Conservation (phyloP, 2,329 filamentous ascomycete species). For the Ophiocordyceps camponoti-leonardi region DNA sequence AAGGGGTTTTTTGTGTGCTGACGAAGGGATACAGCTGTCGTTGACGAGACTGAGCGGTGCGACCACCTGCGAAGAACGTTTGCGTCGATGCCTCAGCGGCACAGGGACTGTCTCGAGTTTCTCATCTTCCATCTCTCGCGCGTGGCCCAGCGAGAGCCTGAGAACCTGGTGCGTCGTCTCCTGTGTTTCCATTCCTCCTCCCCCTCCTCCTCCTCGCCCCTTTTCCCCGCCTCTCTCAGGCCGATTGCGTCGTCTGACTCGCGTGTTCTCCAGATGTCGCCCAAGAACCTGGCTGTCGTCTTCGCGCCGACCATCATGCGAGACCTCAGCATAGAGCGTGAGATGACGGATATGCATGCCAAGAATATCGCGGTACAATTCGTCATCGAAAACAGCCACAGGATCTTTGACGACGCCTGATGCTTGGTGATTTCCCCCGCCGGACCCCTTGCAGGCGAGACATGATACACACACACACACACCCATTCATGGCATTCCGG, state of each 20-base stretch:
- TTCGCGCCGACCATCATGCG: constrained; percentile 97
- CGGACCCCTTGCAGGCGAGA: too few species aligned
- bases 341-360: constrained; percentile 89
- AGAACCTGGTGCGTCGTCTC: constrained; percentile 52
- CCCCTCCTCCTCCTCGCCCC: too few species aligned
- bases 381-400: constrained; percentile 75
- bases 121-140: constrained; percentile 83
- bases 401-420: constrained; percentile 47
- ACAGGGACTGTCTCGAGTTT: constrained; percentile 82
- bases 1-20: neutral
- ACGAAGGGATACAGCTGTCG: constrained; percentile 36
- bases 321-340: constrained; percentile 71
- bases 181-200: too few species aligned
- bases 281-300: constrained; percentile 88
- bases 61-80: constrained; percentile 57
- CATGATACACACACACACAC: too few species aligned
- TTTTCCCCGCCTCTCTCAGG: neutral
- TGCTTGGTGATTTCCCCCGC: too few species aligned
- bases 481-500: too few species aligned
- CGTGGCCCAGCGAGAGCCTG: constrained; percentile 64
- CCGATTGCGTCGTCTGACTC: constrained; percentile 5
- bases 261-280: constrained; percentile 53
- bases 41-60: constrained; percentile 49
- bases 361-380: constrained; percentile 90
- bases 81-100: constrained; percentile 61